Evolutionary conservation across 2,329 filamentous ascomycete species (phyloP).

Genomic region (Cercospora nicotianae): DNA sequence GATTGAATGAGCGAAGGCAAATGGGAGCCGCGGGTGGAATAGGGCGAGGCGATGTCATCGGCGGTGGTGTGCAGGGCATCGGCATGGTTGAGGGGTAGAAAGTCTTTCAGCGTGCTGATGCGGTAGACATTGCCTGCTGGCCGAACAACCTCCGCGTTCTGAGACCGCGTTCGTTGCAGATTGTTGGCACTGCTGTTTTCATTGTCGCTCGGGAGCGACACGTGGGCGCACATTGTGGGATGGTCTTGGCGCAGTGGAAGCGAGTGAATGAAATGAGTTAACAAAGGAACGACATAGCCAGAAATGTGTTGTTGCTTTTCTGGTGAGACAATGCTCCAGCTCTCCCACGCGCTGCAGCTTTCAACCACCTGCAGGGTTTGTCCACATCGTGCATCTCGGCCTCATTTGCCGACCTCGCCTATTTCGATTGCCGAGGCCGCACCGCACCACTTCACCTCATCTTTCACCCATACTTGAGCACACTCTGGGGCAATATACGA

Average conservation of each 20-base stretch:
- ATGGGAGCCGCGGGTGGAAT: constrained; percentile 49
- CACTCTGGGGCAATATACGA: not conserved
- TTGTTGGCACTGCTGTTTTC: constrained; percentile 5
- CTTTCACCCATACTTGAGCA: not conserved
- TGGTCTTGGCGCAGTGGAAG: not conserved
- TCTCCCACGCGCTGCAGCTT: not conserved
- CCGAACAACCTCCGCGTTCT: constrained; percentile 3
- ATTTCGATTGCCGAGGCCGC: not conserved
- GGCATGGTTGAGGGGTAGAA: constrained; percentile 42
- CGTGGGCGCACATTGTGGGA: constrained; percentile 6
- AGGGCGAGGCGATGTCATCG: constrained; percentile 37
- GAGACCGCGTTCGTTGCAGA: constrained; percentile 13
- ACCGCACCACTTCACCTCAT: not conserved
- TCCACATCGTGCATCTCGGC: not conserved
- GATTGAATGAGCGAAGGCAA: constrained; percentile 40
- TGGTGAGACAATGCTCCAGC: not conserved
- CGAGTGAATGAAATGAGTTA: not conserved
- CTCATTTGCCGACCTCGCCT: not conserved
- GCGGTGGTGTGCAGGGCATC: constrained; percentile 8
- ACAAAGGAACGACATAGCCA: not conserved
- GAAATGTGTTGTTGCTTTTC: constrained; percentile 1
- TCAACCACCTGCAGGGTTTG: not conserved
- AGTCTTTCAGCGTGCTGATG: constrained; percentile 36
- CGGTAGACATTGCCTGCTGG: constrained; percentile 23
- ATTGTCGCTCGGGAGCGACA: constrained; percentile 2